phyloP scores from a whole-genome alignment of 2,329 filamentous ascomycete species.

The Xylariales sp. region DNA sequence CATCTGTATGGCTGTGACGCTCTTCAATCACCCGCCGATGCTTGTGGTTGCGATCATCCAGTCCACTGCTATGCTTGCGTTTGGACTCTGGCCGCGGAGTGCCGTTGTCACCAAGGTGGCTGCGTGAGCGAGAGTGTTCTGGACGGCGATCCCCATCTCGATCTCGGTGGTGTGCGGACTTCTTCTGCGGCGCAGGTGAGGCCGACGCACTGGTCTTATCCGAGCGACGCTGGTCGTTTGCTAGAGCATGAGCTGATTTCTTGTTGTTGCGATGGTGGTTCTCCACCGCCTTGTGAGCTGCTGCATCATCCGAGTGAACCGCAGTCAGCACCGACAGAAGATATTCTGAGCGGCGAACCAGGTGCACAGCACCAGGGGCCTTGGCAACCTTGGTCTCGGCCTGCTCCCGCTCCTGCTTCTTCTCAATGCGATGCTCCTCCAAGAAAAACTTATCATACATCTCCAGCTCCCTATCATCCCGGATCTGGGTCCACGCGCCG shows the following conservation, averaged over 20 bases:
- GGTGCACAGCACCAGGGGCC: constrained; percentile 93
- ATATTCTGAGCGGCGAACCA: constrained; percentile 92
- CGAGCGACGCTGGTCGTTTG: constrained; percentile 57
- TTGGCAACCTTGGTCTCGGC: constrained; percentile 76
- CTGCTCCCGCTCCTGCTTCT: constrained; percentile 87
- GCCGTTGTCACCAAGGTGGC: constrained; percentile 45
- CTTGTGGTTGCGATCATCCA: constrained; percentile 46
- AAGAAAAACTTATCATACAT: constrained; percentile 91
- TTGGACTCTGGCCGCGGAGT: constrained; percentile 52
- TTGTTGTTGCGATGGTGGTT: constrained; percentile 96
- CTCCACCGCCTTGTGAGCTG: constrained; percentile 75
- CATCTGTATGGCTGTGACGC: constrained; percentile 16
- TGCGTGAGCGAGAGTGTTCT: constrained; percentile 47
- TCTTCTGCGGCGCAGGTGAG: constrained; percentile 64
- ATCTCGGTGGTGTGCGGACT: constrained; percentile 39
- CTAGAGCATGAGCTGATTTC: constrained; percentile 51
- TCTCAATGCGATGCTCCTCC: constrained; percentile 96
- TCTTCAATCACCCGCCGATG: constrained; percentile 48
- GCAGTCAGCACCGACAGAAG: constrained; percentile 89
- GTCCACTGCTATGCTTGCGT: constrained; percentile 54
- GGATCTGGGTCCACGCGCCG: constrained; percentile 90
- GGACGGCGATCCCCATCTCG: constrained; percentile 37
- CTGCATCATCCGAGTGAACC: constrained; percentile 72
- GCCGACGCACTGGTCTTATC: constrained; percentile 57
- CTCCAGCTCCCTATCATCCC: constrained; percentile 82